Conservation (phyloP, 1,139 yeast species). For the Protomyces macrosporus region DNA sequence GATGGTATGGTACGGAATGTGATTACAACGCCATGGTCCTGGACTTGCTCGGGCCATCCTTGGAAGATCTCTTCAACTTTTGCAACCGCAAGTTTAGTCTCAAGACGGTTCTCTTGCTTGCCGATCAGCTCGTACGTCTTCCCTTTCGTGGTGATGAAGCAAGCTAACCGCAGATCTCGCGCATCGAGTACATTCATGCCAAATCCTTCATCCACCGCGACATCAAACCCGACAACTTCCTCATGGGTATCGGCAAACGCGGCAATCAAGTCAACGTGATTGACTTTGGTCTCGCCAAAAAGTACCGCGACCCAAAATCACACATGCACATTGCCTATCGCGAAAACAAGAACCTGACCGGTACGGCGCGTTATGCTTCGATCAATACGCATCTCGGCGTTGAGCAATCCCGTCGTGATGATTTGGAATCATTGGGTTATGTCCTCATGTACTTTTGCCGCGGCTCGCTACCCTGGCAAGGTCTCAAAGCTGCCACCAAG, state of each 20-base stretch:
- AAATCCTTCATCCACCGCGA: slow-evolving; percentile 83
- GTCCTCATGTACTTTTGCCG: slow-evolving; percentile 88
- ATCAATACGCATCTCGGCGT: slow-evolving; percentile 95
- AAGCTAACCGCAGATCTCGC: slow-evolving; percentile 49
- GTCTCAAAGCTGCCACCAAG: slow-evolving; percentile 95
- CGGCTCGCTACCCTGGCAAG: slow-evolving; percentile 98
- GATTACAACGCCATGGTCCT: slow-evolving; percentile 96
- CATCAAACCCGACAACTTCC: slow-evolving; percentile 92
- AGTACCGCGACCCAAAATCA: slow-evolving; percentile 90
- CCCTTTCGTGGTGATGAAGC: background rate
- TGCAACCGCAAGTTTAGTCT: slow-evolving; percentile 90
- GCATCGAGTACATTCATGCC: slow-evolving; percentile 93
- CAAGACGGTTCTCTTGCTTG: slow-evolving; percentile 85
- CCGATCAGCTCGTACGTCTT: slow-evolving; percentile 63
- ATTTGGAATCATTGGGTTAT: slow-evolving; percentile 90
- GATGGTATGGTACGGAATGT: slow-evolving; percentile 97
- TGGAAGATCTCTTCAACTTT: slow-evolving; percentile 92
- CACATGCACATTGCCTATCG: slow-evolving; percentile 94
- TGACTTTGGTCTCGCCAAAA: slow-evolving; percentile 96
- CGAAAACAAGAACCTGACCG: slow-evolving; percentile 92
- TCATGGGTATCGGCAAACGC: slow-evolving; percentile 94
- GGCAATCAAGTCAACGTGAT: slow-evolving; percentile 94
- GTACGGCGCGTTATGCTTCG: slow-evolving; percentile 95
- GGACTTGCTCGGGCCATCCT: slow-evolving; percentile 88
- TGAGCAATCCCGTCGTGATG: slow-evolving; percentile 95